Base-by-base conservation (phyloP, 1,284 basidiomycete genomes). In the Fomitopsis pinicola region DNA sequence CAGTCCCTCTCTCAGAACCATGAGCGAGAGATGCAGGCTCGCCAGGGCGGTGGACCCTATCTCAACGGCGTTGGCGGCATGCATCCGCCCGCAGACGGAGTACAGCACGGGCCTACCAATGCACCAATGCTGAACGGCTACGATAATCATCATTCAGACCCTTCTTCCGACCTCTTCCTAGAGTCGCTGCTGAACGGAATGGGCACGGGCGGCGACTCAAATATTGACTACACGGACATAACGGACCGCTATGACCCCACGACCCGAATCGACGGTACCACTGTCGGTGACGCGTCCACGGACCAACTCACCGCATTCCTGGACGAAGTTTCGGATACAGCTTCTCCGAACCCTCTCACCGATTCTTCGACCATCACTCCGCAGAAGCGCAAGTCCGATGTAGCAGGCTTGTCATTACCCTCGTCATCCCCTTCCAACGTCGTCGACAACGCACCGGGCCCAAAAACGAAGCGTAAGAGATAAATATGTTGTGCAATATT, bases 331-430 rank as follows among this genome's bases (percentile, higher is more conserved):
- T 66, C 69, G 12, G 59, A 63, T 33, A 57, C 66, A 54, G 62
- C 64, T 5, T 61, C 64, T 15, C 63, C 64, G 2, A 50, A 45
- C 22, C 42, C n/a, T 10, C 53, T 62, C 26, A 60, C 58, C 12
- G 54, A 65, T 17, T 62, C 64, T 30, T 54, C 60, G 26, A 52
- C 60, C n/a, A 42, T 60, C 57, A 45, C 58, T 42, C 55, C 44
- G 44, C 69, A 74, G 65, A 84, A 84, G 66, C 79, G 82, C 63
- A 82, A 83, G 70, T 82, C 79, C 42, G 80, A 83, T 22, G 71
- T 71, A 14, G 63, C 64, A 42, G 75, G 77, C 33, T 63, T 71
- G 36, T 63, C 68, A 53, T 52, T 64, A 33, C 64, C 66, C 38
- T 40, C 38, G 17, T 33, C 66, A n/a, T 33, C 55, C 3, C 17